Base-by-base conservation (phyloP, 441 rosid species). In the Flueggea neowawraea region DNA sequence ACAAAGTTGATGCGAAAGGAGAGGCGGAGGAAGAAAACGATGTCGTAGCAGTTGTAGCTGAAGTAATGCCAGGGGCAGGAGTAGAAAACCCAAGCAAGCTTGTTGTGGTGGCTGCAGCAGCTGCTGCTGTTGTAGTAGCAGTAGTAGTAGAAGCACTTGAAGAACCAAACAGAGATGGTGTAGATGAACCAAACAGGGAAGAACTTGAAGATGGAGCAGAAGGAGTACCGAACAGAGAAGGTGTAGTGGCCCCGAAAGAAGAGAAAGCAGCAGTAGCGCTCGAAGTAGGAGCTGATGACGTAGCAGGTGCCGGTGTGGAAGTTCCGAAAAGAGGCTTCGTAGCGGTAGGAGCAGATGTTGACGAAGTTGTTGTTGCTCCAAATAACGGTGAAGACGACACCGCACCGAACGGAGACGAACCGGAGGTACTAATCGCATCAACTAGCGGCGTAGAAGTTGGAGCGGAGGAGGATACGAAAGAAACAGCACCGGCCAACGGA, bases 41-140 rank as follows among this genome's bases (percentile, higher is more conserved):
- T 22, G 28, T 22, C 28, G 62, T 67, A 6, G 79, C 63, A 61
- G 36, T 68, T 12, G 80, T 55, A 57, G 61, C 54, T 16, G 74
- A 48, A 53, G 61, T 55, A 15, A 5, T 47, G 47, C 28, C 28
- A 22, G 28, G 1, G 28, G 28, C 28, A 22, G 28, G 28, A 22
- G 28, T 22, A 22, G 28, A 22, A 22, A 22, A 22, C 28, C 28
- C 28, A 22, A 22, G 2, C 28, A 22, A 22, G 28, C 28, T 22
- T 22, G 28, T 22, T 22, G 28, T 22, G 28, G 28, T 22, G 28
- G 63, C 63, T 17, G 71, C 53, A 14, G 67, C 15, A 14, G 67
- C 15, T 39, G 54, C 51, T 12, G 78, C 68, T 12, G 82, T 61
- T 41, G 78, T 31, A 32, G 71, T 2, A 6, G 76, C 51, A 1